Conservation (phyloP, 148 eudicot genomes). For the Diospyros lotus region DNA sequence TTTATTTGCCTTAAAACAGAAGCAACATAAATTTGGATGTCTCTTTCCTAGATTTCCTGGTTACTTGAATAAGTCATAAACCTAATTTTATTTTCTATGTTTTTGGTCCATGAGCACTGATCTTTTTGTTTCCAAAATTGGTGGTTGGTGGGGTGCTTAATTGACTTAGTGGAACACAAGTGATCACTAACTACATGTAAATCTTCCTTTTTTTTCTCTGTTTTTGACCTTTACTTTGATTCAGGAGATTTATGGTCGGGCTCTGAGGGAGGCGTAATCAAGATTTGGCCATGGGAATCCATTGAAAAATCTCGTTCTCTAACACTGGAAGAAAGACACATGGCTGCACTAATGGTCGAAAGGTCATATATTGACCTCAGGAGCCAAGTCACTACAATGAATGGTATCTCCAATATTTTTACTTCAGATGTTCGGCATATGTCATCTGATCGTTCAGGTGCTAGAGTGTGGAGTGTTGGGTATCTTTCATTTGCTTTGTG, state of each 20-base stretch:
- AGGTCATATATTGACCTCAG: conserved; percentile 83
- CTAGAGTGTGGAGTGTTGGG: conserved; percentile 92
- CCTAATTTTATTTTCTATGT: background rate
- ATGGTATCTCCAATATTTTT: conserved; percentile 64
- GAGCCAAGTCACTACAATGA: conserved; percentile 51
- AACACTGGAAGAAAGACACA: conserved; percentile 71
- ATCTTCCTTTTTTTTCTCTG: background rate
- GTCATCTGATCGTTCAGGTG: conserved; percentile 66
- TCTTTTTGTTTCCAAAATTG: background rate
- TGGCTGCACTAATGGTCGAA: conserved; percentile 68
- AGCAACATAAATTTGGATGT: background rate
- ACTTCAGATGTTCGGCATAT: conserved; percentile 70
- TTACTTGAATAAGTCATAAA: background rate
- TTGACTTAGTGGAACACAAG: background rate
- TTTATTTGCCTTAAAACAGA: background rate
- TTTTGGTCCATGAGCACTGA: background rate
- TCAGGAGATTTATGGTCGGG: conserved; percentile 98
- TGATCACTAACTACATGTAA: background rate
- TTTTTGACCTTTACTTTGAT: conserved; percentile 16
- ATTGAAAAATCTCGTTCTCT: conserved; percentile 65
- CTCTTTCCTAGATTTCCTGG: background rate
- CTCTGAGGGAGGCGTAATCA: conserved; percentile 70
- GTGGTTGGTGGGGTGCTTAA: background rate
- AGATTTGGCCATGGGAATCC: conserved; percentile 96
- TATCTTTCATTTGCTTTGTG: conserved; percentile 73